Evolutionary conservation across 768 basidiomycete genomes (phyloP), one percentile per base, ranked within the genome.

Genomic region (Mycena maculata): DNA sequence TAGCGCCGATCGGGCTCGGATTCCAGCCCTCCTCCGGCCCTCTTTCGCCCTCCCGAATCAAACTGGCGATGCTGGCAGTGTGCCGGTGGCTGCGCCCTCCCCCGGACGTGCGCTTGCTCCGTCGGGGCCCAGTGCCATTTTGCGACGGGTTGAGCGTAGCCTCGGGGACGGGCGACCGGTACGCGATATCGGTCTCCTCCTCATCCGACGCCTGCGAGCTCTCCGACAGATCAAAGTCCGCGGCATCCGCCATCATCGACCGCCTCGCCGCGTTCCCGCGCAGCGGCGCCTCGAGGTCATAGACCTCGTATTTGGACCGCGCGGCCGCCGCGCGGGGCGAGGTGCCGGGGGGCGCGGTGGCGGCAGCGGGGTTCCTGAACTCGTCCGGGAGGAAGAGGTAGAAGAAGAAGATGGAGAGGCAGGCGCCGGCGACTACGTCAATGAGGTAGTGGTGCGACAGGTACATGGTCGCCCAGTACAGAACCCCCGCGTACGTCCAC

Each of bases 381-480:
- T 92, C 90, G 68, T 92, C 89, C 0, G 96, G 95, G 74, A 98
- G 89, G 80, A 90, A 91, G 69, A 93, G 74, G 82, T 95, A 98
- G 85, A 98, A 99, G 74, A 88, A 90, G 22, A 87, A 86, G 39
- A 92, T 90, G 50, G 96, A 92, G 68, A 99, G 87, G 76, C 96
- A 97, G 0, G 92, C 94, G 16, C 98, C 98, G 12, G 90, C 93
- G 53, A 95, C 94, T 76, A 98, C 94, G 76, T 99, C 98, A 80
- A 99, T 96, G 75, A 99, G 92, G 84, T 99, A 99, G 82, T 99
- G 97, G 79, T 98, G 95, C 4, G 94, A 94, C 73, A 97, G 91
- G 83, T 97, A 98, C 97, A 99, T 99, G 25, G 97, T 98, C 12
- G 94, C 91, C 98, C 98, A 99, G 78, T 97, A 99, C 5, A 99